These are phyloP conservation scores for Nematocida ironsii DNA, from an alignment of 371 early-diverging fungal species.

Conservation along the genomic window DNA sequence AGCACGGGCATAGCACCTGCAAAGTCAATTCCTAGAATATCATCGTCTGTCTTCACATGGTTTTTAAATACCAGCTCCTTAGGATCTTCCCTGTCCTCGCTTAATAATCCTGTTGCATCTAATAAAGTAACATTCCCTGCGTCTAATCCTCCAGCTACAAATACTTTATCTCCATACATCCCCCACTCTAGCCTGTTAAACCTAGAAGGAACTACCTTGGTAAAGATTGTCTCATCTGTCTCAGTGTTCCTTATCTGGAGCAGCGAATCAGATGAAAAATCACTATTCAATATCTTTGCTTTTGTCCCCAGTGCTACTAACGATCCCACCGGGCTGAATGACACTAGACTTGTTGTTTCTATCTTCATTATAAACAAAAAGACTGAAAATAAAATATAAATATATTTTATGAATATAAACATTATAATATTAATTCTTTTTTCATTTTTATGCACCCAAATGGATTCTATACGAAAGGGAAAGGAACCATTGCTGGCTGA, in stretches of 20 bases:
- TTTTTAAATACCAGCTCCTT: constrained; percentile 32
- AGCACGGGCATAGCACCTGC: constrained; percentile 63
- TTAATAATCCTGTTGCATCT: constrained; percentile 37
- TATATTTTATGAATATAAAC: not conserved
- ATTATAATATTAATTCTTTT: constrained; percentile 1
- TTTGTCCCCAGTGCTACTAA: constrained; percentile 69
- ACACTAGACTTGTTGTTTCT: constrained; percentile 67
- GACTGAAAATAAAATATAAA: constrained; percentile 31
- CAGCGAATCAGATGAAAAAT: constrained; percentile 66
- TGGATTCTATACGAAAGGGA: not conserved
- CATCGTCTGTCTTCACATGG: constrained; percentile 55
- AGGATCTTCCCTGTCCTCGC: constrained; percentile 35
- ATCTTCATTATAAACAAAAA: constrained; percentile 65
- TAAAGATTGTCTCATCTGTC: constrained; percentile 52
- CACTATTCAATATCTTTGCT: constrained; percentile 69
- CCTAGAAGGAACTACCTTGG: constrained; percentile 60
- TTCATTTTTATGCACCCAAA: not conserved
- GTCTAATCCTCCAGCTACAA: constrained; percentile 67
- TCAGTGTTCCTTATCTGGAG: constrained; percentile 62
- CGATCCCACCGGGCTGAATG: constrained; percentile 62
- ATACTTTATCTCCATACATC: constrained; percentile 36
- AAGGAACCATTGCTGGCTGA: constrained; percentile 4
- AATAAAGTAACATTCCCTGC: constrained; percentile 63
- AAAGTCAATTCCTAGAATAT: constrained; percentile 69
- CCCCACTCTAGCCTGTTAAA: constrained; percentile 69